Conservation (phyloP, 345 rosid species). For the Angophora floribunda region DNA sequence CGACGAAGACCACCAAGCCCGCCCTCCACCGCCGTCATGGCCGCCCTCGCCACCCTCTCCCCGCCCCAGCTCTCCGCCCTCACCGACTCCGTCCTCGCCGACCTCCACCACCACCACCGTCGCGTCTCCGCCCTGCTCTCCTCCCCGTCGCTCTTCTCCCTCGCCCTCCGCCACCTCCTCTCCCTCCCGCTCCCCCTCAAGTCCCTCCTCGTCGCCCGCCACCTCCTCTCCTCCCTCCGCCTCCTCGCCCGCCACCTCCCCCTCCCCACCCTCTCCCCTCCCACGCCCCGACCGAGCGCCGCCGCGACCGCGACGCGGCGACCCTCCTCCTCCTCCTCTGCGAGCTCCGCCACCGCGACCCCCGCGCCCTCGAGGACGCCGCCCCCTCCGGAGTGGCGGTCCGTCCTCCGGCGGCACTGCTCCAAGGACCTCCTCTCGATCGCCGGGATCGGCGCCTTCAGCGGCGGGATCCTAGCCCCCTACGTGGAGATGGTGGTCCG, state of each 20-base stretch:
- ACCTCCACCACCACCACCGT: slow-evolving; percentile 40
- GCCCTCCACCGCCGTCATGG: slow-evolving; percentile 20
- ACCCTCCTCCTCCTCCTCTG: slow-evolving; percentile 79
- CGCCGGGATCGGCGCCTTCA: slow-evolving; percentile 30
- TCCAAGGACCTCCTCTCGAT: slow-evolving; percentile 16
- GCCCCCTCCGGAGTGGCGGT: slow-evolving; percentile 45
- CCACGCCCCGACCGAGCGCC: slow-evolving; percentile 17
- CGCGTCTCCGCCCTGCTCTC: slow-evolving; percentile 68
- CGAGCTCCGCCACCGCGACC: slow-evolving; percentile 55
- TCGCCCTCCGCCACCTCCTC: slow-evolving; percentile 71
- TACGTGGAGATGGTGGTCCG: slow-evolving; percentile 50
- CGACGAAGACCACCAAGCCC: neutral
- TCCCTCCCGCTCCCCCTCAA: slow-evolving; percentile 60
- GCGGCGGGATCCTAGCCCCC: slow-evolving; percentile 53
- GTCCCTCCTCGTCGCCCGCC: slow-evolving; percentile 68
- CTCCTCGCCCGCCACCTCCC: slow-evolving; percentile 25
- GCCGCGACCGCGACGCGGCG: slow-evolving; percentile 65
- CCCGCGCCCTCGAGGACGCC: slow-evolving; percentile 31
- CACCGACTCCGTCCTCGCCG: slow-evolving; percentile 36
- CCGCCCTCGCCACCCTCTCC: slow-evolving; percentile 54
- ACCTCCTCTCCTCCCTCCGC: slow-evolving; percentile 71
- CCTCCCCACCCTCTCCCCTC: slow-evolving; percentile 6
- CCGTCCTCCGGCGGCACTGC: slow-evolving; percentile 19
- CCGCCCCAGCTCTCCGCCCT: slow-evolving; percentile 41
- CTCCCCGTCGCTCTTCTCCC: slow-evolving; percentile 64